These are phyloP conservation scores for Cudoniella acicularis DNA, from an alignment of 495 filamentous ascomycete species.

Conservation along the genomic window DNA sequence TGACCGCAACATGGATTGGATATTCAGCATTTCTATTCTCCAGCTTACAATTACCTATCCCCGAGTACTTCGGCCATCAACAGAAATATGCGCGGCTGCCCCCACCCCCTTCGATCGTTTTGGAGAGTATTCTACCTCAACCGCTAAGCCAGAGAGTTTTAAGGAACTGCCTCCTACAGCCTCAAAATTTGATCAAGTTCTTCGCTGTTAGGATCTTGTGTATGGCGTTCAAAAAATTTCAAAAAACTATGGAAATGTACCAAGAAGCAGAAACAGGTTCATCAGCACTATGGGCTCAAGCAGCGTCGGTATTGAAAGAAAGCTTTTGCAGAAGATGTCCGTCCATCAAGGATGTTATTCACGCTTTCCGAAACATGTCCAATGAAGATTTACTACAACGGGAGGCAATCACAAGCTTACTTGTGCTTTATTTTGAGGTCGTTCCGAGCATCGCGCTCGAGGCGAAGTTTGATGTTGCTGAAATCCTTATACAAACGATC, in stretches of 20 bases:
- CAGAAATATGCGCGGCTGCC: conserved; percentile 53
- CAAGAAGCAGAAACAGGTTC: conserved; percentile 39
- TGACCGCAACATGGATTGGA: conserved; percentile 89
- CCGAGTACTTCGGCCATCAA: conserved; percentile 57
- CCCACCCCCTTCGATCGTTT: conserved; percentile 67
- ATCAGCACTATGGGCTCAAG: conserved; percentile 59
- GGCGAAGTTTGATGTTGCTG: conserved; percentile 81
- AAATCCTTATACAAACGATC: conserved; percentile 64
- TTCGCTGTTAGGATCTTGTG: conserved; percentile 77
- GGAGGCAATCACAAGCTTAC: conserved; percentile 69
- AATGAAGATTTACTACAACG: conserved; percentile 69
- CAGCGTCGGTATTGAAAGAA: conserved; percentile 57
- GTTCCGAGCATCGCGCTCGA: conserved; percentile 75
- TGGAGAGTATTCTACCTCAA: conserved; percentile 84
- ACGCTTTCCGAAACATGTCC: conserved; percentile 59
- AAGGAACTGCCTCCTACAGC: conserved; percentile 72
- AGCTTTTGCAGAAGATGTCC: conserved; percentile 80
- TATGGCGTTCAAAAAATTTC: conserved; percentile 74
- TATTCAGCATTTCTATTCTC: conserved; percentile 85
- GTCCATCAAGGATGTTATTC: conserved; percentile 69
- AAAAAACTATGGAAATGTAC: conserved; percentile 51
- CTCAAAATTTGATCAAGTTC: conserved; percentile 68
- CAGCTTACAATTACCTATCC: conserved; percentile 67
- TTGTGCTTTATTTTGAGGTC: conserved; percentile 76
- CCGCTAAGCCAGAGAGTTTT: conserved; percentile 74